phyloP scores from a whole-genome alignment of 805 yeast genomes.

The Maudiozyma serrabonitensis region DNA sequence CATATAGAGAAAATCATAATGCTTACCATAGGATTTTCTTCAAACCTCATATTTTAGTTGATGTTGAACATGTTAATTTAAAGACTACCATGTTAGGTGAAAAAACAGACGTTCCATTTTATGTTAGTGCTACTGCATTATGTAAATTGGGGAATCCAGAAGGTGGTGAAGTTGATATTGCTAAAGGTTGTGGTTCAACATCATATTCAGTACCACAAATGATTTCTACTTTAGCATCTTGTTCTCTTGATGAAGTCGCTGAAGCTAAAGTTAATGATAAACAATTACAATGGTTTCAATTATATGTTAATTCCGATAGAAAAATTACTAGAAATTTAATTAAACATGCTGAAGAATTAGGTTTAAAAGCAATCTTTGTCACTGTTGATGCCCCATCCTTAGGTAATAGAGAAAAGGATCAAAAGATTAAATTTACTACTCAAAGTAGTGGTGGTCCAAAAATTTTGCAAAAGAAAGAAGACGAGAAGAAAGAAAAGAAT shows the following conservation, averaged over 20 bases:
- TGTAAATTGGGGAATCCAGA: slow-evolving; percentile 80
- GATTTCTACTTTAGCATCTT: slow-evolving; percentile 88
- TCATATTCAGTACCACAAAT: slow-evolving; percentile 58
- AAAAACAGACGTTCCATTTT: slow-evolving; percentile 65
- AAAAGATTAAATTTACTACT: slow-evolving; percentile 50
- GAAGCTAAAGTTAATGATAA: slow-evolving; percentile 48
- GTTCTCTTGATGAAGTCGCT: slow-evolving; percentile 77
- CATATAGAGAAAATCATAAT: slow-evolving; percentile 80
- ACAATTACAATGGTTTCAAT: slow-evolving; percentile 83
- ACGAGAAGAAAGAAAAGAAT: slow-evolving; percentile 36
- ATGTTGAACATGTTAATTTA: slow-evolving; percentile 65
- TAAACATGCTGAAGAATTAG: slow-evolving; percentile 61
- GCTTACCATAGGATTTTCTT: slow-evolving; percentile 85
- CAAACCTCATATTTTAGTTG: slow-evolving; percentile 73
- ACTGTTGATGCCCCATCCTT: slow-evolving; percentile 91
- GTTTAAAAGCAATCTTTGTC: slow-evolving; percentile 73
- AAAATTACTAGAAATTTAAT: slow-evolving; percentile 51
- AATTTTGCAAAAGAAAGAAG: slow-evolving; percentile 37
- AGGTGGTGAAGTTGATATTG: slow-evolving; percentile 82
- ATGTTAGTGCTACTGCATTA: slow-evolving; percentile 84
- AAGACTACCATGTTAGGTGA: slow-evolving; percentile 71
- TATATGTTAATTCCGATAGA: slow-evolving; percentile 74
- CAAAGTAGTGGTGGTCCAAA: slow-evolving; percentile 16
- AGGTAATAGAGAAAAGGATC: slow-evolving; percentile 86
- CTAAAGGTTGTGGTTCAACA: slow-evolving; percentile 70